Evolutionary conservation across 768 basidiomycete genomes (phyloP), one percentile per base, ranked within the genome.

Genomic region (Gloeopeniophorella convolvens): DNA sequence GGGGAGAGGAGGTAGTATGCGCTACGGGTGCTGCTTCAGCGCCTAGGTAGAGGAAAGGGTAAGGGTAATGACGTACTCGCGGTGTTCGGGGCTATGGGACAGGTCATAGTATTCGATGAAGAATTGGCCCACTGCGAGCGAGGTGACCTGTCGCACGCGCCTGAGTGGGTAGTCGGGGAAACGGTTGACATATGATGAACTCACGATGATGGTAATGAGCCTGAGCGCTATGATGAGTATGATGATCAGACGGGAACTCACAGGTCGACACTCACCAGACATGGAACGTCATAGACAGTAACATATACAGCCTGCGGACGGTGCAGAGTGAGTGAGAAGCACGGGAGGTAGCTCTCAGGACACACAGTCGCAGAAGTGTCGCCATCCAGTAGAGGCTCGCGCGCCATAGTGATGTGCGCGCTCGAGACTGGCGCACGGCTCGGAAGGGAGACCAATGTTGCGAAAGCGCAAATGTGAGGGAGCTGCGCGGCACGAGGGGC

Each of bases 271-370:
- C 83, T 64, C 60, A 85, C 85, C 81, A 76, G n/a, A 78, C 48
- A 47, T 85, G 77, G 55, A 82, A 78, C 18, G 83, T 78, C 83
- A 86, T 86, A 21, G 80, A 75, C 44, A 82, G 69, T 13, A 88
- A 72, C 83, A 88, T 86, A 60, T 86, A 87, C 52, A 76, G 65
- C 48, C 84, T 86, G 45, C 9, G 47, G 11, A 57, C n/a, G 33
- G 33, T 23, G 24, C 9, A 37, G 21, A 20, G 23, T 11, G 3
- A 31, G 13, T 18, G 23, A 23, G 13, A 10, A 11, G 9, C n/a
- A 24, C 11, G 10, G n/a, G 11, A 5, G 18, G 18, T 12, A 8
- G 11, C 23, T 28, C 42, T 11, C 32, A 34, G 30, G 27, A 64
- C 82, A 63, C 61, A 86, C 85, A 88, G 63, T 70, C 85, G 70